These are phyloP conservation scores for Apophysomyces sp. DNA, from an alignment of 371 early-diverging fungal species.

Conservation along the genomic window DNA sequence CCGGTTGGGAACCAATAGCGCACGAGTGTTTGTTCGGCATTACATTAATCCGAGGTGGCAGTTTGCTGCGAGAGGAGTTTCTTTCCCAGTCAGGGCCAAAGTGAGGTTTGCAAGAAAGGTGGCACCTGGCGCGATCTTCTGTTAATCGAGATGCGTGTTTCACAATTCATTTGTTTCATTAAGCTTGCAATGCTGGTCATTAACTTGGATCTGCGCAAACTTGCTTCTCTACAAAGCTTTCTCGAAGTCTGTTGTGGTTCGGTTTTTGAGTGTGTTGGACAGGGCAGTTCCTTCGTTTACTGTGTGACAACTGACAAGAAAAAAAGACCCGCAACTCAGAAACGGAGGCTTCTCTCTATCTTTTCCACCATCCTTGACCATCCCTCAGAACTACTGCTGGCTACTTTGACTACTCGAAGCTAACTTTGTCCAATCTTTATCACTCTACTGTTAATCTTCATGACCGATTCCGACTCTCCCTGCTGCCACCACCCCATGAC, in stretches of 20 bases:
- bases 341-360: neutral
- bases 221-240: too few species aligned
- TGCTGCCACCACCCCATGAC: neutral
- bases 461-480: neutral
- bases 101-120: too few species aligned
- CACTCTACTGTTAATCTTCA: neutral
- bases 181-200: too few species aligned
- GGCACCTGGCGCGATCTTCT: neutral
- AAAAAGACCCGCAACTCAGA: constrained; percentile 2
- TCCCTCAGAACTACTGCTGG: neutral
- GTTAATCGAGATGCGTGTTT: too few species aligned
- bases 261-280: neutral
- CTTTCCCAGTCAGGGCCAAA: too few species aligned
- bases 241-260: neutral
- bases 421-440: neutral
- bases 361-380: neutral
- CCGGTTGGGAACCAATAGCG: too few species aligned
- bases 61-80: neutral
- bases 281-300: neutral
- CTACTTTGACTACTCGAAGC: neutral
- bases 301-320: neutral
- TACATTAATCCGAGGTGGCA: neutral
- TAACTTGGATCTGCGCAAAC: too few species aligned
- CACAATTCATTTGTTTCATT: too few species aligned
- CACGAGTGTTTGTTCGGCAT: too few species aligned